Evolutionary conservation across 2,329 filamentous ascomycete genomes (phyloP).

Genomic region (Aspergillus niger): DNA sequence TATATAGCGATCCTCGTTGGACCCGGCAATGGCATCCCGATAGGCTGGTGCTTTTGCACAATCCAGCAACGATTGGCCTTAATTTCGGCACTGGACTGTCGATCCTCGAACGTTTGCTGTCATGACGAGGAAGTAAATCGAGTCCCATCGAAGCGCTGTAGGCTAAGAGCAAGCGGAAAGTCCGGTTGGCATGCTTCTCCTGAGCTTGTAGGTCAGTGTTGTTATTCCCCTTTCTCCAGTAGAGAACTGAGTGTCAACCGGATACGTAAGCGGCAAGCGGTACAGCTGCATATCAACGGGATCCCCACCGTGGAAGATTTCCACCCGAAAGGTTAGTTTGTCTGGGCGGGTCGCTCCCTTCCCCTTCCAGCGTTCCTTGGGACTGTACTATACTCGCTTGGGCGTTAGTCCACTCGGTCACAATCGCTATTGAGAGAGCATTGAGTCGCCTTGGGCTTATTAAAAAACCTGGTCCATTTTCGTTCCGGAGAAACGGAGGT

Average conservation of each 20-base stretch:
- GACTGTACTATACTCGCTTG: not conserved
- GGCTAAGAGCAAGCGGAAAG: not conserved
- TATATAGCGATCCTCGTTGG: conserved; percentile 10
- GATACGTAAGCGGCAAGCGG: conserved; percentile 6
- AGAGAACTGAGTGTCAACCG: not conserved
- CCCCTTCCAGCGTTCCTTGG: not conserved
- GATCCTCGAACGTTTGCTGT: conserved; percentile 30
- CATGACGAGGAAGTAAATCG: conserved; percentile 2
- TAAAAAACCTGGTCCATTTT: not conserved
- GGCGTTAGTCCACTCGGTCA: not conserved
- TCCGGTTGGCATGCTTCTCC: not conserved
- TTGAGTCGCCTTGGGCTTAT: not conserved
- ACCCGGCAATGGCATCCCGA: not conserved
- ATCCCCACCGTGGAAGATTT: conserved; percentile 8
- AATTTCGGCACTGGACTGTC: conserved; percentile 13
- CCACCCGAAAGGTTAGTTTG: conserved; percentile 5
- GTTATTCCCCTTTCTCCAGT: not conserved
- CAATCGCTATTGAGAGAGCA: not conserved
- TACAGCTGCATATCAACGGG: conserved; percentile 10
- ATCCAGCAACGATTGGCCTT: conserved; percentile 21
- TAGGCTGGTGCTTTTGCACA: conserved; percentile 14
- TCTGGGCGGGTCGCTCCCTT: not conserved
- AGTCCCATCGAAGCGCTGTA: not conserved
- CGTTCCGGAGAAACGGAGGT: not conserved
- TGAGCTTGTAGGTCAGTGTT: not conserved